Base-by-base conservation (phyloP, 768 basidiomycete genomes). In the Ephemerocybe angulata region DNA sequence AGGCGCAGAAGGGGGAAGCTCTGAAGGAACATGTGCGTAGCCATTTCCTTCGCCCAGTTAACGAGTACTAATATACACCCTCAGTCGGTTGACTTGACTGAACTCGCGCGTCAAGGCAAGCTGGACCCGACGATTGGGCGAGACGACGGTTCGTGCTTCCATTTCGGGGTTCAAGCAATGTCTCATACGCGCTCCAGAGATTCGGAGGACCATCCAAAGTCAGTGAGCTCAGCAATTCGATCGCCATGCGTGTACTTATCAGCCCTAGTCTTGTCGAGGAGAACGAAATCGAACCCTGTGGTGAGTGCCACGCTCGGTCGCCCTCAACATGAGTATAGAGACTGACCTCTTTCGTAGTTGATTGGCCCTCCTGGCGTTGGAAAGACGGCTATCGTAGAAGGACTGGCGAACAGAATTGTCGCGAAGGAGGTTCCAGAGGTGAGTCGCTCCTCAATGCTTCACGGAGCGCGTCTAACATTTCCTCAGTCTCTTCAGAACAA, bases 231-330 rank as follows among this genome's bases (percentile, higher is more conserved):
- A n/a, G 1, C 33, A 37, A 28, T 15, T n/a, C n/a, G n/a, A n/a
- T n/a, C n/a, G n/a, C n/a, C n/a, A n/a, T n/a, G n/a, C n/a, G n/a
- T n/a, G 17, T 29, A 38, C 43, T 56, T 12, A 42, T 29, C 21
- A 2, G 7, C 25, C 1, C 2, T 54, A 91, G 90, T 95, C 62
- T 75, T 95, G 8, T 93, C 90, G 24, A 77, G 93, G 40, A 71
- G 94, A 63, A 96, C 93, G 2, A 97, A 97, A 69, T 91, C 89
- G 7, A 95, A 96, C 62, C 93, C 93, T 4, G 91, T 95, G 60
- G 89, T 85, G 69, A 49, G 85, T 72, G 17, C 33, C 15, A 1
- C 0, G 2, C 29, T 11, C 2, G n/a, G 19, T 7, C 19, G 37
- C 17, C 3, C 22, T 43, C 2, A 29, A 29, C 46, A n/a, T 2